A percentile compares a stretch with the other conserved stretches of the same genome.
Evolutionary conservation across 2,329 filamentous ascomycete genomes (phyloP).

Genomic region (Fusarium buxicola): DNA sequence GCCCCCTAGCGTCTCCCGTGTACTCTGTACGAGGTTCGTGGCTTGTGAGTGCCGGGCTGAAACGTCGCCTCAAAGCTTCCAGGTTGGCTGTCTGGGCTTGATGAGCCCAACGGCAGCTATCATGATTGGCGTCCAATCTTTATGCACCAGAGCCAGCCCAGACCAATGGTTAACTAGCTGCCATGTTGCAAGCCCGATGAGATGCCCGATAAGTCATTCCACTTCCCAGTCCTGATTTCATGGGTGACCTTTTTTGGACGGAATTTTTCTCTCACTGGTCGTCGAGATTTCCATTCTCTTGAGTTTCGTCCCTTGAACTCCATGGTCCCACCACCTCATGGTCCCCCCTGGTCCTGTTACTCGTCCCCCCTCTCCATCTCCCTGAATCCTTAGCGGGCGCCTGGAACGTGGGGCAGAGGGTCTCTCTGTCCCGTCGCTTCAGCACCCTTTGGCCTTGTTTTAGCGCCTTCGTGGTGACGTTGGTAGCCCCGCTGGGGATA

Average conservation of each 20-base stretch:
- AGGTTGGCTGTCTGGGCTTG: slow-evolving; percentile 15
- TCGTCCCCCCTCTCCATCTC: slow-evolving; percentile 15
- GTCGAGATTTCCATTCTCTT: not conserved
- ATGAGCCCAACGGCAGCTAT: not conserved
- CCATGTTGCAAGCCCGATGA: slow-evolving; percentile 1
- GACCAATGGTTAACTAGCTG: too few species aligned
- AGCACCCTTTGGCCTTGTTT: slow-evolving; percentile 18
- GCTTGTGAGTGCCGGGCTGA: slow-evolving; percentile 40
- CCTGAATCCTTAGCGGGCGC: slow-evolving; percentile 32
- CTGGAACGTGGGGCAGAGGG: slow-evolving; percentile 37
- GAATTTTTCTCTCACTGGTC: not conserved
- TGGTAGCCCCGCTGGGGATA: slow-evolving; percentile 30
- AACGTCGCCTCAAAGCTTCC: slow-evolving; percentile 26
- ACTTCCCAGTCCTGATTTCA: not conserved
- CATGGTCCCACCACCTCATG: slow-evolving; percentile 11
- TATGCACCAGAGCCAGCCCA: not conserved
- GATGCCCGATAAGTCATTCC: slow-evolving; percentile 1
- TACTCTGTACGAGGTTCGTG: slow-evolving; percentile 13
- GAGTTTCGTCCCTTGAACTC: slow-evolving; percentile 7
- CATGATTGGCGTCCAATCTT: not conserved
- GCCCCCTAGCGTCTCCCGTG: slow-evolving; percentile 34
- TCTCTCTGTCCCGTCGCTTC: slow-evolving; percentile 16
- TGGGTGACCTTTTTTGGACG: not conserved
- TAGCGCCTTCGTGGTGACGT: slow-evolving; percentile 36
- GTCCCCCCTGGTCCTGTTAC: not conserved